Evolutionary conservation across 176 grass and related monocot genomes (phyloP).

Genomic region (Carex myosuroides): DNA sequence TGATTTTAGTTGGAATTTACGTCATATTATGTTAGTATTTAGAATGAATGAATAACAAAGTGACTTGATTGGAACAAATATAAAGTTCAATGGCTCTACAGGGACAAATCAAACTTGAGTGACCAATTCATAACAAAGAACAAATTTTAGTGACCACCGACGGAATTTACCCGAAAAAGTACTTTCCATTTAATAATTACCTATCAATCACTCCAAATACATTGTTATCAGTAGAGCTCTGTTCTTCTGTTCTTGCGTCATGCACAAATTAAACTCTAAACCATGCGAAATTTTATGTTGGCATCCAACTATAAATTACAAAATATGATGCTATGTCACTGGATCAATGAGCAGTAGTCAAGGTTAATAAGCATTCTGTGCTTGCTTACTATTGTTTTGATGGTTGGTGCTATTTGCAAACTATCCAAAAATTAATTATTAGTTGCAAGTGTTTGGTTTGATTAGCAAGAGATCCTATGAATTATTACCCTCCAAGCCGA

Average conservation of each 20-base stretch:
- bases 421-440: not conserved
- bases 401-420: not conserved
- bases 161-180: no score
- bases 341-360: not conserved
- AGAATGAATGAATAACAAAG: no score
- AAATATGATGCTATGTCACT: not conserved
- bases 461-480: not conserved
- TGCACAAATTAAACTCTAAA: not conserved
- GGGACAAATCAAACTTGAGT: no score
- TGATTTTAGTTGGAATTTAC: no score
- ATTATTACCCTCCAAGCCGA: constrained; percentile 72
- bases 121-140: no score
- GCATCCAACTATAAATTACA: not conserved
- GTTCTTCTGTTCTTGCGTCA: not conserved
- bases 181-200: no score
- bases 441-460: not conserved
- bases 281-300: not conserved
- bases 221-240: not conserved
- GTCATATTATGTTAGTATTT: no score
- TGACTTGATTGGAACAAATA: no score
- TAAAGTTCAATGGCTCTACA: no score
- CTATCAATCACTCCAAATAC: not conserved
- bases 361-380: not conserved
- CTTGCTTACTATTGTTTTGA: not conserved
- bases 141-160: no score